Evolutionary conservation across 2,329 filamentous ascomycete species (phyloP), one percentile per base, ranked within the genome.

Genomic region (Phoma sp.): DNA sequence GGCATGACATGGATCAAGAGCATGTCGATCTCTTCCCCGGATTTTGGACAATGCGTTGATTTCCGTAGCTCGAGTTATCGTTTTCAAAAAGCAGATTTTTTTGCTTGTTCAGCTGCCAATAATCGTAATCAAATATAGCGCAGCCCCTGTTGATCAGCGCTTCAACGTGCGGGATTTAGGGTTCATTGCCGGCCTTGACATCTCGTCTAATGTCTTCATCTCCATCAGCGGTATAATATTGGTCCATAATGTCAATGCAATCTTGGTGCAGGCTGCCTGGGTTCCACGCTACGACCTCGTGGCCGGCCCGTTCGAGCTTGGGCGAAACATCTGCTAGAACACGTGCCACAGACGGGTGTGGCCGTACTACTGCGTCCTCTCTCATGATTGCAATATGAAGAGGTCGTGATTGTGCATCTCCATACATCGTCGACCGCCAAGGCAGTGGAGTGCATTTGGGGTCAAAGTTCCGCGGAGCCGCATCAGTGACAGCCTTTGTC

Each of bases 101-200:
- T 24, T 78, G 77, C 55, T 77, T 83, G 70, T 88, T 88, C 6
- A 89, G 76, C 60, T 88, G 85, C 86, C 86, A 89, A 70, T 89
- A 89, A 4, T 86, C 77, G 88, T 84, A 0, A 83, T 86, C 11
- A 88, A 83, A 0, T 67, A 83, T 67, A 9, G 77, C 60, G 66
- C 69, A 43, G 22, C 52, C 47, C 30, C n/a, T 65, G 46, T 83
- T 82, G 11, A 88, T 69, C 5, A 89, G 75, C 0, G 74, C 77
- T 62, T 86, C 77, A 0, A 89, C 84, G 14, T 75, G 70, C 7
- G 71, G 69, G 13, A 74, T 69, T 54, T 62, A 71, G 0, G 86
- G 85, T 50, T 89, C 86, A 1, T 86, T 85, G 0, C 79, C 83
- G 1, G 72, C 77, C 4, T 69, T 64, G 0, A 89, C 72, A 27